These are phyloP conservation scores for Odontarrhena argentea DNA, from an alignment of 345 rosid species.

Conservation along the genomic window DNA sequence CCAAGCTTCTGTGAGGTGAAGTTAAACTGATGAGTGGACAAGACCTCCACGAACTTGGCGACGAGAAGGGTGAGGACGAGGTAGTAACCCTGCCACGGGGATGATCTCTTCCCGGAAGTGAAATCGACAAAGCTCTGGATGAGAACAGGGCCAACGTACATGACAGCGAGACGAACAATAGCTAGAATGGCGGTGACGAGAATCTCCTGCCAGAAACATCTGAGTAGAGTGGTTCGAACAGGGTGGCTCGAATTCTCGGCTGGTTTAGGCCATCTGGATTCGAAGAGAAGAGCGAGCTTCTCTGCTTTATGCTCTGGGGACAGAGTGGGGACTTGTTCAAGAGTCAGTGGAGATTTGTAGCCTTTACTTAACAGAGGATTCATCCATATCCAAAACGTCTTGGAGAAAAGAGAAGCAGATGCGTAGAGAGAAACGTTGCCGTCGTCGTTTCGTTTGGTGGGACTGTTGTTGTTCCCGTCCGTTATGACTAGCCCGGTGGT, in stretches of 20 bases:
- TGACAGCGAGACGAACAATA: constrained; percentile 64
- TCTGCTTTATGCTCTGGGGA: constrained; percentile 83
- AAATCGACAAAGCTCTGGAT: constrained; percentile 80
- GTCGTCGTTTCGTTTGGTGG: constrained; percentile 39
- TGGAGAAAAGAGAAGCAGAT: constrained; percentile 69
- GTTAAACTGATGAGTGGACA: constrained; percentile 76
- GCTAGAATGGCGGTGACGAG: constrained; percentile 80
- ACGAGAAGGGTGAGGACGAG: constrained; percentile 69
- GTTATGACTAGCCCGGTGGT: constrained; percentile 55
- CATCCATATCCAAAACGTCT: constrained; percentile 89
- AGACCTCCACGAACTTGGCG: constrained; percentile 79
- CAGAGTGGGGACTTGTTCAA: constrained; percentile 71
- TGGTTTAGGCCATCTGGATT: constrained; percentile 73
- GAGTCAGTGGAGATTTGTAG: constrained; percentile 71
- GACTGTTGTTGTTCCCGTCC: constrained; percentile 37
- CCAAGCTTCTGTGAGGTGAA: constrained; percentile 93
- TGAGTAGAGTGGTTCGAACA: constrained; percentile 61
- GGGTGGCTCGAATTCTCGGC: constrained; percentile 66
- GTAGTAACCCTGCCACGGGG: constrained; percentile 79
- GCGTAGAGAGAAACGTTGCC: constrained; percentile 58
- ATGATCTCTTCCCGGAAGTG: constrained; percentile 76
- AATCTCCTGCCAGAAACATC: constrained; percentile 80
- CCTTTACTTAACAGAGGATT: constrained; percentile 80
- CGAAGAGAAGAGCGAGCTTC: constrained; percentile 62
- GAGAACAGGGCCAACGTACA: constrained; percentile 80